phyloP scores from a whole-genome alignment of 2,329 filamentous ascomycete species.

The Fusarium virguliforme region DNA sequence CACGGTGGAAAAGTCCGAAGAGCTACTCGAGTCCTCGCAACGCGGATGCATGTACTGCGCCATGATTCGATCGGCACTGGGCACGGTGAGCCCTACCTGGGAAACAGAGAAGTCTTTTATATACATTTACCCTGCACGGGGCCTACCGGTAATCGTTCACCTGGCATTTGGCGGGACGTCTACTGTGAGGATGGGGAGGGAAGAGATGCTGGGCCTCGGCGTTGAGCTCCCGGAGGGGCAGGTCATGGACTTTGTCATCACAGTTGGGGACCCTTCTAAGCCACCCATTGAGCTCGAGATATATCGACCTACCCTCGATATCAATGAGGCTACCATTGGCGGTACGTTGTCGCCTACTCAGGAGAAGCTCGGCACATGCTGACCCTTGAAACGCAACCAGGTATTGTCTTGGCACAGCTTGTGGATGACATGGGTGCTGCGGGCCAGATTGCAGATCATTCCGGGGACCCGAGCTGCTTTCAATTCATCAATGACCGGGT shows the following conservation, averaged over 20 bases:
- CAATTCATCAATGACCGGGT: slow-evolving; percentile 6
- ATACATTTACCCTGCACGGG: neutral
- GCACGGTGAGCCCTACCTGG: neutral
- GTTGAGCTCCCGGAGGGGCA: neutral
- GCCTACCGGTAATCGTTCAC: slow-evolving; percentile 1
- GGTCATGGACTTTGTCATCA: slow-evolving; percentile 5
- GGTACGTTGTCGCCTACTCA: neutral
- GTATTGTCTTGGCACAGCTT: slow-evolving; percentile 4
- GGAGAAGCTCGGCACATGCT: neutral
- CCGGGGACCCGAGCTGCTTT: neutral
- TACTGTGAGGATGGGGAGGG: slow-evolving; percentile 2
- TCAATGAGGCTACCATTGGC: neutral
- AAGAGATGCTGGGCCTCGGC: slow-evolving; percentile 2
- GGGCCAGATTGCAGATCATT: neutral
- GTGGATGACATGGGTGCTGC: slow-evolving; percentile 7
- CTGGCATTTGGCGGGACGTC: slow-evolving; percentile 2
- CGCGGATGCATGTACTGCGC: slow-evolving; percentile 4
- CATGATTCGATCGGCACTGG: slow-evolving; percentile 6
- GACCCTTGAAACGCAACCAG: neutral
- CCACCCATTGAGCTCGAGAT: slow-evolving; percentile 4
- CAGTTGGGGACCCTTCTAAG: neutral
- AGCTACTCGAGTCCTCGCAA: neutral
- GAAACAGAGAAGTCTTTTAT: neutral
- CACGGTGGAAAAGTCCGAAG: slow-evolving; percentile 9
- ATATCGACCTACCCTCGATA: neutral